phyloP scores from a whole-genome alignment of 257 asterid genomes.

The Lithospermum erythrorhizon region DNA sequence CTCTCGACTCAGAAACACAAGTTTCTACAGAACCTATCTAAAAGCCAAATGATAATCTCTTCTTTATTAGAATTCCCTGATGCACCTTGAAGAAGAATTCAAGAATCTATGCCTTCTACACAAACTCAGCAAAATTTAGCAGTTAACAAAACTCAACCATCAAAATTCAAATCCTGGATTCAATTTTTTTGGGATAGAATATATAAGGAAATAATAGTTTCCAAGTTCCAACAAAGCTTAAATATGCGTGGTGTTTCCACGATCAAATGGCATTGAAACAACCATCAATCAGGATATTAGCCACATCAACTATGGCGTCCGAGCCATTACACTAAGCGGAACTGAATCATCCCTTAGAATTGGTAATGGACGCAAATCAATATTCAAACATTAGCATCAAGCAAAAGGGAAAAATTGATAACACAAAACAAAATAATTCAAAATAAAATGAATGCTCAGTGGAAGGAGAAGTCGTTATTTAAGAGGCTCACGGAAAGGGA shows the following conservation, averaged over 20 bases:
- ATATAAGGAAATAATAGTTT: not conserved
- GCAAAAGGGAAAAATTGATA: too few species aligned
- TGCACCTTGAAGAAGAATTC: too few species aligned
- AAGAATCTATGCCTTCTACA: too few species aligned
- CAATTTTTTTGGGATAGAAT: too few species aligned
- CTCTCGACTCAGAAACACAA: too few species aligned
- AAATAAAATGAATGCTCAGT: conserved; percentile 24
- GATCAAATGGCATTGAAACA: conserved; percentile 38
- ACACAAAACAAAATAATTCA: too few species aligned
- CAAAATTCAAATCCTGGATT: too few species aligned
- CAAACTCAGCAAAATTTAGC: too few species aligned
- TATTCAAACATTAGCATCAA: not conserved
- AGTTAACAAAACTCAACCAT: too few species aligned
- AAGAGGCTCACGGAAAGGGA: conserved; percentile 34
- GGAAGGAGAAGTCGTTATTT: conserved; percentile 53
- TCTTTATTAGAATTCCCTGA: too few species aligned
- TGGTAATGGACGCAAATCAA: conserved; percentile 67
- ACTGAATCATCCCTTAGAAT: conserved; percentile 51
- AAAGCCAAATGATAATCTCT: too few species aligned
- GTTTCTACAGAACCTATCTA: too few species aligned
- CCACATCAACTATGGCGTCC: conserved; percentile 55
- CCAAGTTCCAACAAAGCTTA: not conserved
- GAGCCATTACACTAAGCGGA: conserved; percentile 72
- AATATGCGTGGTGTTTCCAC: conserved; percentile 68
- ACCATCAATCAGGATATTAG: conserved; percentile 73